A percentile compares a stretch with the other conserved stretches of the same genome.
phyloP scores from a whole-genome alignment of 805 yeast genomes.

The Zygosaccharomyces gambellarensis region DNA sequence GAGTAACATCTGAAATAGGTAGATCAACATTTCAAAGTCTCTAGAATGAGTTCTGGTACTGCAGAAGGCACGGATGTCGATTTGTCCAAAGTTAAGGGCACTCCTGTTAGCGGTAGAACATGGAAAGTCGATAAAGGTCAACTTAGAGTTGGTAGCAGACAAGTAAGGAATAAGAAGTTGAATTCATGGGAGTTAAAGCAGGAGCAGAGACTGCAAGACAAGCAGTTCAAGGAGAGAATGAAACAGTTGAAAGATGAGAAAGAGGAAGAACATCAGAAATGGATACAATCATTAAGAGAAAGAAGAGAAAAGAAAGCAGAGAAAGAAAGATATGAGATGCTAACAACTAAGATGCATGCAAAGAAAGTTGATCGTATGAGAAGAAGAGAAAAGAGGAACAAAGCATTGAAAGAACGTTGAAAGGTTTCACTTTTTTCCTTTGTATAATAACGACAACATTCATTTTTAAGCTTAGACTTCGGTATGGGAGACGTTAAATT shows the following conservation, averaged over 20 bases:
- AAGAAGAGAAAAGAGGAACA: slow-evolving; percentile 91
- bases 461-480: not conserved
- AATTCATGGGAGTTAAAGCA: slow-evolving; percentile 63
- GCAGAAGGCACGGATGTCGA: slow-evolving; percentile 6
- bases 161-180: slow-evolving; percentile 43
- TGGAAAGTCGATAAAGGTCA: slow-evolving; percentile 71
- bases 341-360: slow-evolving; percentile 85
- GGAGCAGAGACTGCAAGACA: slow-evolving; percentile 59
- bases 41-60: slow-evolving; percentile 5
- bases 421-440: not conserved
- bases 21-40: not conserved
- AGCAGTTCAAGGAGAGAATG: slow-evolving; percentile 62
- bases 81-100: slow-evolving; percentile 37
- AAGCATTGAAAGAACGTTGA: slow-evolving; percentile 83
- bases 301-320: slow-evolving; percentile 80
- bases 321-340: slow-evolving; percentile 75
- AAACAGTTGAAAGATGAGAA: slow-evolving; percentile 76
- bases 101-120: slow-evolving; percentile 58
- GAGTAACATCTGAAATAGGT: not conserved
- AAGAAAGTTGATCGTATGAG: slow-evolving; percentile 87
- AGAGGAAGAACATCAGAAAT: slow-evolving; percentile 49
- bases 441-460: not conserved
- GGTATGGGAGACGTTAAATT: not conserved
- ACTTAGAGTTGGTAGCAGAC: slow-evolving; percentile 56
- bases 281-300: slow-evolving; percentile 57